Base-by-base conservation (phyloP, 2,329 filamentous ascomycete genomes). In the Fusarium papillatum region DNA sequence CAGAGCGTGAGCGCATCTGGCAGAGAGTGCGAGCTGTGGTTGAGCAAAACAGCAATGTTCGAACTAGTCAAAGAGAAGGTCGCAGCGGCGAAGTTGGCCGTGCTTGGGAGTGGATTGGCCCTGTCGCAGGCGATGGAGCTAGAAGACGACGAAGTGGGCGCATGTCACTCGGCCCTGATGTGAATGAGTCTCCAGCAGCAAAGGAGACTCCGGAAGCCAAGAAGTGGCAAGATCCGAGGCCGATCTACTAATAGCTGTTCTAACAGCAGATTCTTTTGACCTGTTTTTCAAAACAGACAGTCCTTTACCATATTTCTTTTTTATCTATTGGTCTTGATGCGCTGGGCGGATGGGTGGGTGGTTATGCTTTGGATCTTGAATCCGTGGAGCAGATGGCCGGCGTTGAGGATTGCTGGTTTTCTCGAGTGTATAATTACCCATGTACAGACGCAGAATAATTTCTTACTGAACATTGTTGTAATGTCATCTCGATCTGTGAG, bases 21-120 rank as follows among this genome's bases (percentile, higher is more conserved):
- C 90, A 92, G 75, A 91, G 92, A 62, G 97, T 99, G 24, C 90
- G 92, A 77, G 91, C 88, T 64, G 93, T 98, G 64, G 96, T 99
- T 1, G 97, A 99, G 84, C 93, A 93, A 83, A 99, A 99, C 83
- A 94, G 95, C 71, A 99, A 99, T 81, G 94, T 99, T 19, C 90
- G 97, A 50, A 95, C 90, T 0, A 87, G 90, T 85, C 84, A 96
- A 89, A 86, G 95, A 87, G 86, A 94, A 89, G 84, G 93, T 59
- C 85, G 88, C 65, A 93, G 88, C 77, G 92, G 92, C 39, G 92
- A 93, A 80, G 89, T 94, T 36, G 91, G 90, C 34, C 87, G 91
- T 34, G 92, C 91, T 1, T 93, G 92, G 92, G 92, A 93, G 81
- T 93, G 92, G 92, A 93, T 93, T 73, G 92, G 92, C 1, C 90